Base-by-base conservation (phyloP, 768 basidiomycete species). In the Myochromella boudieri region DNA sequence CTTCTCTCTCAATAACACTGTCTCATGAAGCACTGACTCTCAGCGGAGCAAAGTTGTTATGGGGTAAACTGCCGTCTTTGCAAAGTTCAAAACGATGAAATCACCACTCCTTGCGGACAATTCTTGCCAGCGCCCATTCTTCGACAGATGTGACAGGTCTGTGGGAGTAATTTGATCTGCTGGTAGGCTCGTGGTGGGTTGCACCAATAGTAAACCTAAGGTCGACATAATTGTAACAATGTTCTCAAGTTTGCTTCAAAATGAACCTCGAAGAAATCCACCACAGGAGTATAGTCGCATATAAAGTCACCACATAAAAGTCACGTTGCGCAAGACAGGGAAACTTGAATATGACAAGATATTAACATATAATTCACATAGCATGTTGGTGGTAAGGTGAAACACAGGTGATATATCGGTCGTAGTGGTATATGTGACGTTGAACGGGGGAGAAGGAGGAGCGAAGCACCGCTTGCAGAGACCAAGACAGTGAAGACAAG, bases 351-450 rank as follows among this genome's bases (percentile, higher is more conserved):
- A 53, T 33, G 27, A 47, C 51, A 51, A 48, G 48, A 50, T 52
- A 57, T 42, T 55, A 53, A 55, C 49, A 55, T 48, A 54, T 58
- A 52, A 51, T 44, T 56, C 51, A 53, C 28, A 56, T 28, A 57
- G 49, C 24, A 50, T 34, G 25, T 31, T 29, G 48, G 44, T 44
- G 52, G 48, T 26, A 39, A 31, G 45, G 40, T 45, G 56, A 54
- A 59, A 44, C 32, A 24, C 12, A 46, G 45, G 37, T 22, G 31
- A 44, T 47, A 37, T 42, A 51, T 42, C 31, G 41, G 32, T 46
- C 31, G 15, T 47, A 28, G 32, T 32, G 42, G 46, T 42, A 39
- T 49, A 49, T 37, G 36, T n/a, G 31, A 40, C 50, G 33, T 27
- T 38, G 34, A 43, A 26, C 25, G 34, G 37, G 42, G 15, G n/a